Conservation (phyloP, 208 protist species). For the Trypanosoma rangeli region DNA sequence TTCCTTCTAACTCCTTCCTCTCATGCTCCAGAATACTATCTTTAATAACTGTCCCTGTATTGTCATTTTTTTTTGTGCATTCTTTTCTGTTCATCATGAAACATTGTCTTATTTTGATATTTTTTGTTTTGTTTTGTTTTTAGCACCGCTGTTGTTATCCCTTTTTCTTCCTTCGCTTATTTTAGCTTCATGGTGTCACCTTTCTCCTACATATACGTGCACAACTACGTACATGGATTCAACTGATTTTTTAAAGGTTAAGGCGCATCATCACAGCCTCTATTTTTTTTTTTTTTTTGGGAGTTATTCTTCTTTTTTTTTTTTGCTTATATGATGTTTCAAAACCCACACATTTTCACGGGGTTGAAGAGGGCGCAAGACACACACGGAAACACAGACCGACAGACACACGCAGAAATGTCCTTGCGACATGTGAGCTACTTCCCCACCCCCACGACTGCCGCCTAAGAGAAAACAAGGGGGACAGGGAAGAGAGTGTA, state of each 20-base stretch:
- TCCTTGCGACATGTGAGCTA: not conserved
- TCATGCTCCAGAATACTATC: not conserved
- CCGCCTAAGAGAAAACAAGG: not conserved
- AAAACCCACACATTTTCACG: not conserved
- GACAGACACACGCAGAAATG: not conserved
- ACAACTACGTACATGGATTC: no score
- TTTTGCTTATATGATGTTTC: not conserved
- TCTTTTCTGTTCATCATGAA: not conserved
- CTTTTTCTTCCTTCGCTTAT: not conserved
- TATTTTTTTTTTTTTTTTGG: not conserved
- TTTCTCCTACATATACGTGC: no score
- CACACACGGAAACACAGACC: not conserved
- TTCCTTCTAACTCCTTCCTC: not conserved
- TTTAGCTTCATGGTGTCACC: not conserved
- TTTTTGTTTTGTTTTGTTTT: not conserved
- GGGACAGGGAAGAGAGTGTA: not conserved
- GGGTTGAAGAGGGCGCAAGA: not conserved
- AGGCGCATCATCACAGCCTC: no score
- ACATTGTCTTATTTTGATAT: not conserved
- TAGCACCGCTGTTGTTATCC: not conserved
- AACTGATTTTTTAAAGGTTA: no score
- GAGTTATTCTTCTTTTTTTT: slow-evolving; percentile 8
- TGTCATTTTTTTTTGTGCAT: not conserved
- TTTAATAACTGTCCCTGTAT: not conserved
- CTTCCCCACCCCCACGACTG: not conserved